A percentile compares a stretch with the other conserved stretches of the same genome.
Conservation (phyloP, 352 stramenopile genomes). For the Phytophthora europaea region DNA sequence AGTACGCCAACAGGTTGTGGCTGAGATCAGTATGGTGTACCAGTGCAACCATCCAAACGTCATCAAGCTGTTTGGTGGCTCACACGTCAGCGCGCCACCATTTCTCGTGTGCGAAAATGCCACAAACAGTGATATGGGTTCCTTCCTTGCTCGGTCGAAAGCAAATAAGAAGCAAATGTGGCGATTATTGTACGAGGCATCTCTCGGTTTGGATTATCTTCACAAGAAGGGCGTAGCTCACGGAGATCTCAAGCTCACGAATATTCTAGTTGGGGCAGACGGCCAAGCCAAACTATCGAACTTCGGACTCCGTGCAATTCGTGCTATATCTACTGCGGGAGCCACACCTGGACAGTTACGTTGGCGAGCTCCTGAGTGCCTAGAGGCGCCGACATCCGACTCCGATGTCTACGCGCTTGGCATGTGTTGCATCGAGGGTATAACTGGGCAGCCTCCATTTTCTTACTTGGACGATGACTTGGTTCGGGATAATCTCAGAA, state of each 20-base stretch:
- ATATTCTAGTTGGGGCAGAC: background rate
- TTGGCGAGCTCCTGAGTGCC: background rate
- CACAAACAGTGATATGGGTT: slow-evolving; percentile 21
- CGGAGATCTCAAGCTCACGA: background rate
- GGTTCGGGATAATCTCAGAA: background rate
- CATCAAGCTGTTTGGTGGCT: slow-evolving; percentile 41
- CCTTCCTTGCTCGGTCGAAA: slow-evolving; percentile 11
- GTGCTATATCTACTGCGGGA: background rate
- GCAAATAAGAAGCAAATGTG: slow-evolving; percentile 26
- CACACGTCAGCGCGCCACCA: slow-evolving; percentile 30
- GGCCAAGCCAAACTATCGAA: background rate
- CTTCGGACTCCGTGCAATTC: background rate
- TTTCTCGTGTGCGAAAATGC: slow-evolving; percentile 42
- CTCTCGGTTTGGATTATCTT: slow-evolving; percentile 30
- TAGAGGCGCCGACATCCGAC: background rate
- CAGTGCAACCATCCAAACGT: slow-evolving; percentile 22
- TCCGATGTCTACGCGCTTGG: background rate
- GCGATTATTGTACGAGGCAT: slow-evolving; percentile 36
- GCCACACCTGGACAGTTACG: background rate
- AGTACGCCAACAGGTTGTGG: slow-evolving; percentile 11
- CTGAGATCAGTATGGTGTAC: slow-evolving; percentile 36
- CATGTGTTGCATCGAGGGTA: background rate
- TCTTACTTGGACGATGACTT: background rate
- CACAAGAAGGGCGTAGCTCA: background rate
- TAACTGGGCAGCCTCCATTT: background rate